phyloP scores from a whole-genome alignment of 75 land plant species.

The Larix kaempferi region DNA sequence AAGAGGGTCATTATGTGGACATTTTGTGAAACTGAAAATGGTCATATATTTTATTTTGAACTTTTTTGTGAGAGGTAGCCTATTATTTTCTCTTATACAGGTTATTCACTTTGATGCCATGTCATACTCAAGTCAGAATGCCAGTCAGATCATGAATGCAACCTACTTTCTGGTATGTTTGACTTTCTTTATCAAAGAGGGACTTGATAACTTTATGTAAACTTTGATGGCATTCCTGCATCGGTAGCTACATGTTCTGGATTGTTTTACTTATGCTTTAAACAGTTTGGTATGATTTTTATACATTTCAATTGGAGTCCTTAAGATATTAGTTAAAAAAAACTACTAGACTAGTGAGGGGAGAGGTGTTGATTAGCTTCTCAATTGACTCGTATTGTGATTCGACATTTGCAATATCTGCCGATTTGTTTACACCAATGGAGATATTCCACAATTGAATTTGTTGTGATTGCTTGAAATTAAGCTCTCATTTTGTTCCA shows the following conservation, averaged over 20 bases:
- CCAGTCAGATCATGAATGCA: conserved; percentile 23
- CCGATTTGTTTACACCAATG: too few relatives aligned
- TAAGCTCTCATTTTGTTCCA: neutral
- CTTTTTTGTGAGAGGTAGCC: neutral
- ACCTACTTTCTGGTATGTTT: conserved; percentile 24
- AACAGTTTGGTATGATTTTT: neutral
- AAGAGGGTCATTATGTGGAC: neutral
- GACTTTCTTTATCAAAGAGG: too few relatives aligned
- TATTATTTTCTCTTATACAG: neutral
- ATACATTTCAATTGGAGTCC: neutral
- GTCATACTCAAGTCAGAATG: conserved; percentile 43
- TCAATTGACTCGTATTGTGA: neutral
- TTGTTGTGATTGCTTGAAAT: neutral
- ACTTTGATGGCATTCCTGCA: too few relatives aligned
- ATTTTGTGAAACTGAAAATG: neutral
- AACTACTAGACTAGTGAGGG: neutral
- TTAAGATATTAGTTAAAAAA: neutral
- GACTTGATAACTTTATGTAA: too few relatives aligned
- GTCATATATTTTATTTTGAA: neutral
- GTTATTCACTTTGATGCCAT: conserved; percentile 41
- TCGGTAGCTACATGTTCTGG: too few relatives aligned
- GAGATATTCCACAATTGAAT: neutral
- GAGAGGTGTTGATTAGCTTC: neutral
- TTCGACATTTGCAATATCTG: too few relatives aligned
- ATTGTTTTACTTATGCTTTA: too few relatives aligned